Percentiles rank a stretch among this genome's conserved stretches.
phyloP scores from a whole-genome alignment of 768 basidiomycete genomes.

The Baorangia bicolor region DNA sequence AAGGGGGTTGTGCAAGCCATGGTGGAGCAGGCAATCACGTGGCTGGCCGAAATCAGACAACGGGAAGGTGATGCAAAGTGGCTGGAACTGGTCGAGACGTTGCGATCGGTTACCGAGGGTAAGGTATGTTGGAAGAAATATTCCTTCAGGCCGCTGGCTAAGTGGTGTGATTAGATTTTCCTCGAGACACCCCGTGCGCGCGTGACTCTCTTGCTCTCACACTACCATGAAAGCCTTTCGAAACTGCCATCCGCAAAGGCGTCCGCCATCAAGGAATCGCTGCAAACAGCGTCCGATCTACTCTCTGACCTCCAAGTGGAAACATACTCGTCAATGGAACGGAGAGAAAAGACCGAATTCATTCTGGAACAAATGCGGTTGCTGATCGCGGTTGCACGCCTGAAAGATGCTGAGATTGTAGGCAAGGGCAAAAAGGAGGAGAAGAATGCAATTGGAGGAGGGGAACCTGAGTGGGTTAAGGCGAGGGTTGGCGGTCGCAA shows the following conservation, averaged over 20 bases:
- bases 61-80: constrained; percentile 69
- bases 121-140: constrained; percentile 59
- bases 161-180: constrained; percentile 65
- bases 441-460: constrained; percentile 63
- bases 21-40: constrained; percentile 81
- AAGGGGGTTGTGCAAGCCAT: constrained; percentile 89
- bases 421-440: constrained; percentile 48
- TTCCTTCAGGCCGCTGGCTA: background rate
- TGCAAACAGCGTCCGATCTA: constrained; percentile 87
- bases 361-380: constrained; percentile 97
- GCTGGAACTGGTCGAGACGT: constrained; percentile 85
- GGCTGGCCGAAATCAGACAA: constrained; percentile 74
- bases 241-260: constrained; percentile 42
- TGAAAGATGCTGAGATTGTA: constrained; percentile 67
- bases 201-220: constrained; percentile 83
- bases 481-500: constrained; percentile 90
- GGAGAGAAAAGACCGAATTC: constrained; percentile 97
- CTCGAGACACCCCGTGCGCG: constrained; percentile 95
- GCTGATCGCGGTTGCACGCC: constrained; percentile 69
- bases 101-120: constrained; percentile 92
- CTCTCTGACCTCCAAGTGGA: constrained; percentile 96
- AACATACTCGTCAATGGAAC: constrained; percentile 98
- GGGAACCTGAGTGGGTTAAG: constrained; percentile 91
- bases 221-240: constrained; percentile 75
- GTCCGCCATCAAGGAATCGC: constrained; percentile 54